Evolutionary conservation across 768 basidiomycete species (phyloP).

Genomic region (Trametes meyenii): DNA sequence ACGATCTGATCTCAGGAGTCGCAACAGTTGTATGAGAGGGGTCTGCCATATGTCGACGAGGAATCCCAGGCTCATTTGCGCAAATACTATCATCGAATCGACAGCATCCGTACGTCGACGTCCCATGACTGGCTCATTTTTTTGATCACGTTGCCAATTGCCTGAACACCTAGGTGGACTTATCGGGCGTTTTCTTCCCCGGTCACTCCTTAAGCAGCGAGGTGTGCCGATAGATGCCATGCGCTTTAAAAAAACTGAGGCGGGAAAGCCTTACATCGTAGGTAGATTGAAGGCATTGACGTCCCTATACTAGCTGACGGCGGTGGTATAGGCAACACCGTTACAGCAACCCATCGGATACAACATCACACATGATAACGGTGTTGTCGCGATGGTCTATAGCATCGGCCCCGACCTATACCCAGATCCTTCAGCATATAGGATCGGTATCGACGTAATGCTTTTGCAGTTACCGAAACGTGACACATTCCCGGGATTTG

Average conservation of each 20-base stretch:
- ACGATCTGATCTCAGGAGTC: not conserved
- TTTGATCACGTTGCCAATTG: not conserved
- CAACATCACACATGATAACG: conserved; percentile 84
- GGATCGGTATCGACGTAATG: conserved; percentile 83
- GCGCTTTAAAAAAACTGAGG: conserved; percentile 56
- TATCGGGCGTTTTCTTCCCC: conserved; percentile 74
- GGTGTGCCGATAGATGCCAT: conserved; percentile 53
- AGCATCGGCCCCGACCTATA: conserved; percentile 37
- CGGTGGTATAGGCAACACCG: conserved; percentile 17
- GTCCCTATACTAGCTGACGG: not conserved
- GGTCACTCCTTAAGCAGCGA: conserved; percentile 60
- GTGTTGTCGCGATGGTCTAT: conserved; percentile 67
- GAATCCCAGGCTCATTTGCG: conserved; percentile 59
- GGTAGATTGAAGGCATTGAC: conserved; percentile 31
- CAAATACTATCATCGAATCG: conserved; percentile 70
- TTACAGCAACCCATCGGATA: conserved; percentile 54
- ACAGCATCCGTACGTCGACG: conserved; percentile 66
- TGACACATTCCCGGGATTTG: conserved; percentile 59
- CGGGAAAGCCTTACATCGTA: conserved; percentile 80
- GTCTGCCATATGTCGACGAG: conserved; percentile 59
- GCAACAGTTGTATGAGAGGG: conserved; percentile 57
- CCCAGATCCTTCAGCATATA: conserved; percentile 58
- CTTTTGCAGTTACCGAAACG: conserved; percentile 64
- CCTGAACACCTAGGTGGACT: conserved; percentile 58
- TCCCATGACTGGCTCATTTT: not conserved